Percentiles rank a stretch among this genome's conserved stretches.
phyloP scores from a whole-genome alignment of 2,329 filamentous ascomycete species.

The Penicillium sp. region DNA sequence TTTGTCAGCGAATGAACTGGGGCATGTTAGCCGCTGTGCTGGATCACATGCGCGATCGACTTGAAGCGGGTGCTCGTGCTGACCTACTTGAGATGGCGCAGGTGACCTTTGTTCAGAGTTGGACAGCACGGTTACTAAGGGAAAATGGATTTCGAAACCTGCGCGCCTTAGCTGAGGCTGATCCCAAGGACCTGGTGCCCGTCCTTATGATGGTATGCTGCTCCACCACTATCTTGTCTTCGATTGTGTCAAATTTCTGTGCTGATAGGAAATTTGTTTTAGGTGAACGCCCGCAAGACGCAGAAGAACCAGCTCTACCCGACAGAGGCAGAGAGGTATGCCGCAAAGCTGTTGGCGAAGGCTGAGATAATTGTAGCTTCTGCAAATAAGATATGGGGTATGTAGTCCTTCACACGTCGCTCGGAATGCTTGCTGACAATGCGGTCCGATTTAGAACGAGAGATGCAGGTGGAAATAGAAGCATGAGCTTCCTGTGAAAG shows the following conservation, averaged over 20 bases:
- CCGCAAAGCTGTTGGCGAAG: slow-evolving; percentile 65
- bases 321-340: slow-evolving; percentile 60
- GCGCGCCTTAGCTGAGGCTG: slow-evolving; percentile 67
- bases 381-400: slow-evolving; percentile 67
- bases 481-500: slow-evolving; percentile 19
- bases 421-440: not conserved
- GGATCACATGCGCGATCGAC: slow-evolving; percentile 72
- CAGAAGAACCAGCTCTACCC: slow-evolving; percentile 52
- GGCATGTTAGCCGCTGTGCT: slow-evolving; percentile 69
- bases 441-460: slow-evolving; percentile 28
- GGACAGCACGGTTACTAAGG: slow-evolving; percentile 72
- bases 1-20: slow-evolving; percentile 76
- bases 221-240: not conserved
- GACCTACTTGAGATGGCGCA: slow-evolving; percentile 71
- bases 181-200: slow-evolving; percentile 66
- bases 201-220: slow-evolving; percentile 66
- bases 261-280: not conserved
- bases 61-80: slow-evolving; percentile 69
- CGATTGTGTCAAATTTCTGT: not conserved
- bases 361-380: slow-evolving; percentile 68
- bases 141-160: slow-evolving; percentile 73
- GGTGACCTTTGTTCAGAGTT: slow-evolving; percentile 74
- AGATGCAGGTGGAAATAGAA: slow-evolving; percentile 38
- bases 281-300: slow-evolving; percentile 67
- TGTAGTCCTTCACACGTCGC: slow-evolving; percentile 3